A percentile compares a stretch with the other conserved stretches of the same genome.
These are phyloP conservation scores for Didymella lethalis DNA, from an alignment of 2,329 filamentous ascomycete genomes.

Conservation along the genomic window DNA sequence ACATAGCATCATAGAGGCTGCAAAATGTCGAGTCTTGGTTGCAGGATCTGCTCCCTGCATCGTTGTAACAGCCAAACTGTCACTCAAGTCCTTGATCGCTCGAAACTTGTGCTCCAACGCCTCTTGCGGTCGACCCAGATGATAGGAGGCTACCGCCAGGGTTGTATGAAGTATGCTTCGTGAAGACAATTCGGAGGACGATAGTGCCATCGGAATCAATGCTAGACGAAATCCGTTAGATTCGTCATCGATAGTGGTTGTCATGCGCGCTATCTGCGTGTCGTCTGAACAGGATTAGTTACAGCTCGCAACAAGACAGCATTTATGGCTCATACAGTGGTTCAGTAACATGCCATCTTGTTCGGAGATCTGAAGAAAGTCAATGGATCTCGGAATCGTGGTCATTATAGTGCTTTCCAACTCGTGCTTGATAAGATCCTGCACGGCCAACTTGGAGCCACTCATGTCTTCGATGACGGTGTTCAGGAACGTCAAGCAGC, in stretches of 20 bases:
- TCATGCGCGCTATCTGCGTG: conserved; percentile 54
- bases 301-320: conserved; percentile 20
- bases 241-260: conserved; percentile 57
- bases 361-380: background rate
- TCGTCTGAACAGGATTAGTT: conserved; percentile 52
- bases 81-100: conserved; percentile 53
- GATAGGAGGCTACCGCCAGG: conserved; percentile 56
- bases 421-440: conserved; percentile 1
- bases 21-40: conserved; percentile 53
- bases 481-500: conserved; percentile 30
- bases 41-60: conserved; percentile 27
- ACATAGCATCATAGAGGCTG: conserved; percentile 61
- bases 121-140: conserved; percentile 51
- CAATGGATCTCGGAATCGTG: conserved; percentile 2
- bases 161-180: conserved; percentile 56
- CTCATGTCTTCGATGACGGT: conserved; percentile 27
- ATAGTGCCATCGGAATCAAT: conserved; percentile 57
- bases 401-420: background rate
- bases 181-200: conserved; percentile 44
- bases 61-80: conserved; percentile 44
- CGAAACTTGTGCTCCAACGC: conserved; percentile 55
- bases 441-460: conserved; percentile 5
- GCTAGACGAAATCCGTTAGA: conserved; percentile 58
- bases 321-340: conserved; percentile 1
- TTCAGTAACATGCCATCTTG: conserved; percentile 32